Base-by-base conservation (phyloP, 78 protist genomes). In the Emiliania huxleyi region DNA sequence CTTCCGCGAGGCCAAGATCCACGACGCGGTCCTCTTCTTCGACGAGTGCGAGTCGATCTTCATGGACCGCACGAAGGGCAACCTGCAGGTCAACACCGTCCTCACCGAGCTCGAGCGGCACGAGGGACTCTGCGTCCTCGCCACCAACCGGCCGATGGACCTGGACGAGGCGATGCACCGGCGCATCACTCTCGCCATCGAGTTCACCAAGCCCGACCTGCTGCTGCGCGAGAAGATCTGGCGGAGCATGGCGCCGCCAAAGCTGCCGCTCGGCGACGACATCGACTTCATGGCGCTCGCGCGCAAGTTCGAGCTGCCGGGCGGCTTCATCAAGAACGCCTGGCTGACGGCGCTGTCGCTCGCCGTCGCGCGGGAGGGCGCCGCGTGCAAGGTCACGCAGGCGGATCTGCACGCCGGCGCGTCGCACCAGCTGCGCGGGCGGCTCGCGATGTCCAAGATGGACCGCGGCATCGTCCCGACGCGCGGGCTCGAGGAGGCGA, bases 101-200 rank as follows among this genome's bases (percentile, higher is more conserved):
- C 87, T 96, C 11, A 75, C 95, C n/a, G 96, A 95, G 55, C 45
- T 96, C 35, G 97, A 96, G 85, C 91, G 87, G 49, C 95, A 94
- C 90, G 93, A 88, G 43, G 96, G 96, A 6, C 88, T 96, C 43
- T 69, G 93, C 77, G 46, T 96, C 29, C 81, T 96, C 42, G 97
- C 97, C 26, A 96, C 97, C 42, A 96, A 96, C 75, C 37, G 96
- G 2, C 96, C 96, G 48, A 87, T 89, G n/a, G 96, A 94, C 42
- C 49, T 96, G 1, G 96, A 96, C 62, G 96, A 95, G 46, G 95
- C 96, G 71, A 94, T 95, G 97, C 96, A 96, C 92, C 77, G 97
- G 1, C 90, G 97, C 22, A 93, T 96, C 69, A 94, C 94, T 25
- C 94, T 96, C 37, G 93, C 96, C 21, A 87, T 96, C 69, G 95